A percentile compares a stretch with the other conserved stretches of the same genome.
Evolutionary conservation across 2,329 filamentous ascomycete species (phyloP).

Genomic region (Dothideomycetes sp.): DNA sequence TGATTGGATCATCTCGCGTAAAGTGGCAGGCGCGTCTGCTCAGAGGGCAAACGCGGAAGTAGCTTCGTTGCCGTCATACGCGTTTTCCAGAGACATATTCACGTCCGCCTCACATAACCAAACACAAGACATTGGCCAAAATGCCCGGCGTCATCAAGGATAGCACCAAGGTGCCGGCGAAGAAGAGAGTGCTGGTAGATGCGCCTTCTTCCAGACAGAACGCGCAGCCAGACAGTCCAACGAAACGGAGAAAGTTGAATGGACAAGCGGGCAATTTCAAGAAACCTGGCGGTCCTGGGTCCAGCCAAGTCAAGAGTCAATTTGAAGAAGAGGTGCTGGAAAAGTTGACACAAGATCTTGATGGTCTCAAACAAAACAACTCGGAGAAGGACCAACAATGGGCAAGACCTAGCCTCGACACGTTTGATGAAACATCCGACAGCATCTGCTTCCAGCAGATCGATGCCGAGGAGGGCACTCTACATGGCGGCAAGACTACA

Average conservation of each 20-base stretch:
- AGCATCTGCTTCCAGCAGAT: conserved; percentile 90
- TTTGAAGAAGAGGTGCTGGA: conserved; percentile 93
- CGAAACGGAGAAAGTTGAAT: conserved; percentile 82
- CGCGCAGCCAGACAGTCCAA: conserved; percentile 38
- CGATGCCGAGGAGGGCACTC: conserved; percentile 80
- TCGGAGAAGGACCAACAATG: conserved; percentile 90
- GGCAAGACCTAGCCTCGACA: conserved; percentile 56
- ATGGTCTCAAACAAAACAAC: conserved; percentile 74
- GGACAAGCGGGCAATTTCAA: conserved; percentile 48
- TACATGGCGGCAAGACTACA: conserved; percentile 65
- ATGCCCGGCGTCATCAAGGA: conserved; percentile 28
- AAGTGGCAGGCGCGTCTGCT: too few species aligned
- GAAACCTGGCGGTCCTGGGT: conserved; percentile 56
- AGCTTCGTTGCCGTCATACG: too few species aligned
- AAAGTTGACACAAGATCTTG: conserved; percentile 91
- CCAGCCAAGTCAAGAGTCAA: conserved; percentile 74
- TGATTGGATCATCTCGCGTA: too few species aligned
- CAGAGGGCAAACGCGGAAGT: too few species aligned
- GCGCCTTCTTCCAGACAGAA: conserved; percentile 37
- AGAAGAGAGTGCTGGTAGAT: conserved; percentile 40
- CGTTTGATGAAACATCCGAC: conserved; percentile 56
- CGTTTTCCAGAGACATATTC: too few species aligned
- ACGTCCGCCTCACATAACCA: too few species aligned
- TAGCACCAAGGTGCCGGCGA: too few species aligned
- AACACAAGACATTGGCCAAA: too few species aligned